phyloP scores from a whole-genome alignment of 2,329 filamentous ascomycete genomes.

The Talaromyces sp. region DNA sequence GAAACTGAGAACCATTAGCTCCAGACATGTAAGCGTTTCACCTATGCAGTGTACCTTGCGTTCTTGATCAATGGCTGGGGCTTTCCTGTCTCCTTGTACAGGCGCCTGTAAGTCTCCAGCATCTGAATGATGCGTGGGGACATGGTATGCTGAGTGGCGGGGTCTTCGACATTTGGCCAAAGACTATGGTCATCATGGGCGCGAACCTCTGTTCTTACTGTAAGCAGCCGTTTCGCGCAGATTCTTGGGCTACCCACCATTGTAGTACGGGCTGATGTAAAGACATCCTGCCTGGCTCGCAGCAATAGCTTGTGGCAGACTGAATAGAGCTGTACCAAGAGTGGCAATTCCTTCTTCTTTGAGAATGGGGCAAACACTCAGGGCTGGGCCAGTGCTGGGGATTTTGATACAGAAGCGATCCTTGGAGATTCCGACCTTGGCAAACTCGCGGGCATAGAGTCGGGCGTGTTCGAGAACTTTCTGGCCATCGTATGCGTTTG shows the following conservation, averaged over 20 bases:
- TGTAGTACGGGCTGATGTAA: slow-evolving; percentile 48
- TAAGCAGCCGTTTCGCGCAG: too few species aligned
- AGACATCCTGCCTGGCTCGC: slow-evolving; percentile 44
- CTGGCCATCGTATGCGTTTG: slow-evolving; percentile 41
- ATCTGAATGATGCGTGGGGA: slow-evolving; percentile 45
- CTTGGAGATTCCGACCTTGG: slow-evolving; percentile 38
- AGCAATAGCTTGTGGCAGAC: slow-evolving; percentile 45
- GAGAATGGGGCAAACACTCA: slow-evolving; percentile 42
- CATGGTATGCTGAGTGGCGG: slow-evolving; percentile 44
- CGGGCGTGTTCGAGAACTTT: slow-evolving; percentile 43
- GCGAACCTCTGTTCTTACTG: neutral
- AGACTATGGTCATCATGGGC: slow-evolving; percentile 41
- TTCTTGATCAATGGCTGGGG: slow-evolving; percentile 46
- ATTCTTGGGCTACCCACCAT: slow-evolving; percentile 29
- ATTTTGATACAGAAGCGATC: slow-evolving; percentile 50
- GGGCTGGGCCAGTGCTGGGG: slow-evolving; percentile 43
- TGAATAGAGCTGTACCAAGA: slow-evolving; percentile 44
- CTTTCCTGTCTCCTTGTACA: slow-evolving; percentile 44
- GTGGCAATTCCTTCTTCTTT: slow-evolving; percentile 42
- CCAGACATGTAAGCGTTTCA: neutral
- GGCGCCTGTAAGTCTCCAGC: slow-evolving; percentile 41
- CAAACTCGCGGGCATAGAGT: slow-evolving; percentile 44
- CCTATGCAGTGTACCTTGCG: slow-evolving; percentile 29
- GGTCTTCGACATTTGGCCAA: slow-evolving; percentile 28
- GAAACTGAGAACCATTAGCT: neutral